These are phyloP conservation scores for Myxozyma neglecta DNA, from an alignment of 805 yeast genomes.

Conservation along the genomic window DNA sequence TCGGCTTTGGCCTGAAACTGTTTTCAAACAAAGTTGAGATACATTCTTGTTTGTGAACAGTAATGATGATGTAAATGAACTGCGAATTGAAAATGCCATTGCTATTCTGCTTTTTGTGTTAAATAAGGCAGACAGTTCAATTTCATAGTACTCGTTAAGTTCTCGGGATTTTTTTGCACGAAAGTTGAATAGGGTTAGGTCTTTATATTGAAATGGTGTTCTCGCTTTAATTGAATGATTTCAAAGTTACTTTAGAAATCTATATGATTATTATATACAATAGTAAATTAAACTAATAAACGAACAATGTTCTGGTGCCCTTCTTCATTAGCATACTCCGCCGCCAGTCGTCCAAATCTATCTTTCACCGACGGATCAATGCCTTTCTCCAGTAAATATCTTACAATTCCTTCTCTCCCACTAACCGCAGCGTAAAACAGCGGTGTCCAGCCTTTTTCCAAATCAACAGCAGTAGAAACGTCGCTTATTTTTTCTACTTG, in stretches of 20 bases:
- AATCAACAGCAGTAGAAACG: conserved; percentile 4
- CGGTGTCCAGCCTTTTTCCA: conserved; percentile 29
- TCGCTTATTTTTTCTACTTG: background rate
- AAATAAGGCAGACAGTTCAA: no score
- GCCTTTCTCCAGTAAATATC: conserved; percentile 19
- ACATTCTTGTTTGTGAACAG: background rate
- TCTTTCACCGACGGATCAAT: conserved; percentile 14
- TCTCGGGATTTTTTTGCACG: no score
- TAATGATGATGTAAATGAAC: background rate
- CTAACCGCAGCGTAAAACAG: conserved; percentile 26
- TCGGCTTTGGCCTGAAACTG: background rate
- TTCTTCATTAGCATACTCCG: conserved; percentile 40
- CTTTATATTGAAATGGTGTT: no score
- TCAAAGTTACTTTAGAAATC: no score
- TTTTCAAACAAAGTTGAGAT: background rate
- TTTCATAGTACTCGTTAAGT: no score
- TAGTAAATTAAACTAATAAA: background rate
- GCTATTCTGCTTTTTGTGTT: background rate
- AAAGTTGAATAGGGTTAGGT: no score
- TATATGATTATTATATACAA: no score
- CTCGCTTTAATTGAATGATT: no score
- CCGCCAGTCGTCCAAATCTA: conserved; percentile 19
- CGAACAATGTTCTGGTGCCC: conserved; percentile 31
- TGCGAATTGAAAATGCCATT: background rate
- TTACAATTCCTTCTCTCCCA: conserved; percentile 22